Evolutionary conservation across 768 basidiomycete genomes (phyloP), one percentile per base, ranked within the genome.

Genomic region (Galerina sulciceps): DNA sequence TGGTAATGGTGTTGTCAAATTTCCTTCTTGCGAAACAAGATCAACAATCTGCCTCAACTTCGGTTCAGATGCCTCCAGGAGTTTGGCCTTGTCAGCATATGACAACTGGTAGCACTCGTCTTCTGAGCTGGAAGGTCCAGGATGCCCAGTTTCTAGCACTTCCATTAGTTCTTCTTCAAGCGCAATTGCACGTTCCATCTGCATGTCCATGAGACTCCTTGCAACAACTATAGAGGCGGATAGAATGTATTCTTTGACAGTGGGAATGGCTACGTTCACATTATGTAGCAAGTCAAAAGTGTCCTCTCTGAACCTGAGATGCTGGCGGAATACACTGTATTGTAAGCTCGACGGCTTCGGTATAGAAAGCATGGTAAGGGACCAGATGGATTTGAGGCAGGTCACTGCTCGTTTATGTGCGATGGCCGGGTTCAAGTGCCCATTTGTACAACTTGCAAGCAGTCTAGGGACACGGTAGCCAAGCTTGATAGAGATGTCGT

Each of bases 371-470:
- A 79, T 77, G n/a, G 70, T 73, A 43, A 79, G 61, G 1, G 78
- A 76, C 76, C 76, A 77, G 11, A 78, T 78, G 4, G 78, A 75
- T 20, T 72, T 72, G 11, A 77, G 62, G 60, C 75, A 77, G 0
- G 73, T 72, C 36, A 65, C 62, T 0, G 74, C 72, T n/a, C 76
- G 67, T 47, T 66, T 73, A 43, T 74, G 68, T 6, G 71, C 62
- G 9, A 64, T 22, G 4, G 55, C n/a, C 22, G 67, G 61, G 11
- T 70, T 66, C 5, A 74, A 41, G 17, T 65, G 42, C 8, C 71
- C 69, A 45, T 67, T 67, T 0, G 65, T 68, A 58, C 75, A 76
- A 8, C 66, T 69, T 1, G 65, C 65, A 2, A 77, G 69, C 3
- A 78, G 66, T 11, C 67, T 71, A 6, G 76, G 73, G 8, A 79